These are phyloP conservation scores for Apiotrichum akiyoshidainum DNA, from an alignment of 1,284 basidiomycete species.

Conservation along the genomic window DNA sequence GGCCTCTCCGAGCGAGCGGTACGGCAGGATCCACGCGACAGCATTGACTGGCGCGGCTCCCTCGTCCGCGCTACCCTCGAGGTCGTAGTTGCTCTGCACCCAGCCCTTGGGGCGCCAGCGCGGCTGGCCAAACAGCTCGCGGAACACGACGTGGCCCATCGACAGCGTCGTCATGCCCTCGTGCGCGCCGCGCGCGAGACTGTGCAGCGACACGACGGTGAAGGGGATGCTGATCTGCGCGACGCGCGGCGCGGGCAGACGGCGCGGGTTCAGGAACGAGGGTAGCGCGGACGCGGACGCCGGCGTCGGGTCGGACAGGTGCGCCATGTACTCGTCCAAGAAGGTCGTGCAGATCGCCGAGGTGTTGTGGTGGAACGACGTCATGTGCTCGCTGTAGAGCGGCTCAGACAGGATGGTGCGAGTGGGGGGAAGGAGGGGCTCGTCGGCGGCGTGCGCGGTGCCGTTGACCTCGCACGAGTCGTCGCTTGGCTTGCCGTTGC, in stretches of 20 bases:
- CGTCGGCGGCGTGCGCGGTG: too few species aligned
- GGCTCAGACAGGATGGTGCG: neutral
- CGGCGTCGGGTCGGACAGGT: neutral
- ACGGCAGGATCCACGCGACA: slow-evolving; percentile 43
- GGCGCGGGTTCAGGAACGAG: slow-evolving; percentile 35
- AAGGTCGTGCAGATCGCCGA: slow-evolving; percentile 24
- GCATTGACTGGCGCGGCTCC: slow-evolving; percentile 7
- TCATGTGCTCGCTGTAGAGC: slow-evolving; percentile 12
- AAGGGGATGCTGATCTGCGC: slow-evolving; percentile 40
- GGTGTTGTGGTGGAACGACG: slow-evolving; percentile 31
- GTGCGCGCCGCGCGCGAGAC: slow-evolving; percentile 62
- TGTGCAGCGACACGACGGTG: slow-evolving; percentile 54
- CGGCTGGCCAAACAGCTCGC: slow-evolving; percentile 58
- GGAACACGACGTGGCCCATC: slow-evolving; percentile 71
- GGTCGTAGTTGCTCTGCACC: slow-evolving; percentile 36
- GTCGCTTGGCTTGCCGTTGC: neutral
- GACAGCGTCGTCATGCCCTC: slow-evolving; percentile 76
- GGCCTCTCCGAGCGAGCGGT: slow-evolving; percentile 42
- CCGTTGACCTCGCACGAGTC: too few species aligned
- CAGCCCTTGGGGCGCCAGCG: slow-evolving; percentile 39
- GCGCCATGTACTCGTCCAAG: slow-evolving; percentile 26
- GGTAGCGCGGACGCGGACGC: slow-evolving; percentile 21
- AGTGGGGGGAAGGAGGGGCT: neutral
- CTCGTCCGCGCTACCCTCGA: slow-evolving; percentile 10
- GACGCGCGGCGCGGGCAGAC: slow-evolving; percentile 38